Evolutionary conservation across 78 protist species (phyloP).

Genomic region (Salpingoeca rosetta): DNA sequence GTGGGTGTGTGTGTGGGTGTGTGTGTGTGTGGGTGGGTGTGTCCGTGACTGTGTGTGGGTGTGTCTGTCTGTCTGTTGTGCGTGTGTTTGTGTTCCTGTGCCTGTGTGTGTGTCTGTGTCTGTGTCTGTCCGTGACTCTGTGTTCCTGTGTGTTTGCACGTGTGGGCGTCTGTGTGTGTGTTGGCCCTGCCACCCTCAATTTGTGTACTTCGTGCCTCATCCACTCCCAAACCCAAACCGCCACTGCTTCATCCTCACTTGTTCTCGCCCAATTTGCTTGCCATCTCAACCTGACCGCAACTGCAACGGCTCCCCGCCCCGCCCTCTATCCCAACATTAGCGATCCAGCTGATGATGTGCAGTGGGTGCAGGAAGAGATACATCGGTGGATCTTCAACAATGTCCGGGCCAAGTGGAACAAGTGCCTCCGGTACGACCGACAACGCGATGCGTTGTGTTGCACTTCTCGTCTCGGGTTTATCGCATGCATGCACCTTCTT

Average conservation of each 20-base stretch:
- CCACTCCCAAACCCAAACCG: no score
- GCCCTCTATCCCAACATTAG: neutral
- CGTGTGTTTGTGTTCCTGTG: no score
- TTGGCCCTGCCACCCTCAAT: no score
- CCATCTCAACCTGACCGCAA: neutral
- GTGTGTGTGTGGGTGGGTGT: no score
- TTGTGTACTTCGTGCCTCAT: no score
- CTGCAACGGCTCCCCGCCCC: neutral
- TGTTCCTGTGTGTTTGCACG: no score
- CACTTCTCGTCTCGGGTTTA: constrained; percentile 45
- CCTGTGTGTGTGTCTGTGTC: no score
- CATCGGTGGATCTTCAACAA: constrained; percentile 61
- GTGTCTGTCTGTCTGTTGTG: no score
- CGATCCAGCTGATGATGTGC: constrained; percentile 52
- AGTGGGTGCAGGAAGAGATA: constrained; percentile 64
- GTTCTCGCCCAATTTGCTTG: neutral
- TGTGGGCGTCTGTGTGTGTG: no score
- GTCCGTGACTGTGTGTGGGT: no score
- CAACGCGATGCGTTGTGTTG: constrained; percentile 19
- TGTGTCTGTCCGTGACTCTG: no score
- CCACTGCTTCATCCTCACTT: neutral
- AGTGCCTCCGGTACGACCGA: constrained; percentile 33
- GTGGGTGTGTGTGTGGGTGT: no score
- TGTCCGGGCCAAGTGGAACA: constrained; percentile 36
- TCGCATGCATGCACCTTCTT: constrained; percentile 12